Base-by-base conservation (phyloP, 2,329 filamentous ascomycete species). In the Colletotrichum lupini region DNA sequence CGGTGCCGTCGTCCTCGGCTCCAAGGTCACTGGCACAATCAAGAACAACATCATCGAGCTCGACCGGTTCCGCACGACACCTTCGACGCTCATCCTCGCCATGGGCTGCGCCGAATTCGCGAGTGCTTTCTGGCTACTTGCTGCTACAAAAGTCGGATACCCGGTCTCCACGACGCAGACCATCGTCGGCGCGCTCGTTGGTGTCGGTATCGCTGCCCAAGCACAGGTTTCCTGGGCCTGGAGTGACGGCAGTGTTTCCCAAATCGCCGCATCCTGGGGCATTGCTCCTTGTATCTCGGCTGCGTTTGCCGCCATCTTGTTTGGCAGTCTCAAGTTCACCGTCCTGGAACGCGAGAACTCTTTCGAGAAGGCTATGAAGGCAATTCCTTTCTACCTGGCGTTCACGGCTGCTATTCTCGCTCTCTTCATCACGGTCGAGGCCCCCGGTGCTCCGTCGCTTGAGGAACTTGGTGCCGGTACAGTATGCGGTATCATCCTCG, bases 1-100 rank as follows among this genome's bases (percentile, higher is more conserved):
- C 14, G 87, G 87, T 69, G 87, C 87, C n/a, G 84, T 89, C 8
- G 85, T 83, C 60, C 82, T 89, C 53, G 87, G 88, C 62, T 80
- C 84, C 22, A 85, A 82, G 1, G 83, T 85, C 64, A 84, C 83
- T 4, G 76, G 77, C 46, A 85, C 83, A 46, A 84, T 85, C 80
- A 85, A 85, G 75, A 83, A 82, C 72, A 80, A 81, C 7, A 85
- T 85, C 75, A 85, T 85, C 77, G 75, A 73, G 22, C 82, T 84
- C 69, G 75, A 80, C 30, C 77, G 79, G 4, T 85, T 84, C 76
- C 73, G 52, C 11, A 79, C 30, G 76, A 79, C 24, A n/a, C 75
- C 74, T 1, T 22, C 74, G 9, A 73, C 70, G 12, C 65, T 75
- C 4, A 69, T 75, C 16, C 60, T 75, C 1, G 73, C 16, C 19